Conservation (phyloP, 768 basidiomycete genomes). For the Russula vinacea region DNA sequence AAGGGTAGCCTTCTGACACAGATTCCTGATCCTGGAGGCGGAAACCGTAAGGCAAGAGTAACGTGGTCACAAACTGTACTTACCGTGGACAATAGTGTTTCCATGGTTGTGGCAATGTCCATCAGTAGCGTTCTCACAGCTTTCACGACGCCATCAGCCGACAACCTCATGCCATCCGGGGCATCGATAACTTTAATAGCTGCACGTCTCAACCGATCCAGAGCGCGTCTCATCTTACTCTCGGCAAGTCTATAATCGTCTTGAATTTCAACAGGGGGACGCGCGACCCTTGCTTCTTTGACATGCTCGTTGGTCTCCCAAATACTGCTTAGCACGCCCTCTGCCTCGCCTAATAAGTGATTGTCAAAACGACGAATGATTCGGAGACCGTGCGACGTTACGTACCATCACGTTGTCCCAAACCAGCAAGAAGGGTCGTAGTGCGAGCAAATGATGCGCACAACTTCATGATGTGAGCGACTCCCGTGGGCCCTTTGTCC, state of each 20-base stretch:
- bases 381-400: not conserved
- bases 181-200: conserved; percentile 48
- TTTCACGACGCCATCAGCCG: not conserved
- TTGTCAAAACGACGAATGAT: conserved; percentile 4
- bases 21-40: conserved; percentile 22
- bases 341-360: conserved; percentile 13
- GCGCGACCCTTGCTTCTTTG: not conserved
- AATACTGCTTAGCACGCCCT: conserved; percentile 16
- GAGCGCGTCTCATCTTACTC: conserved; percentile 55
- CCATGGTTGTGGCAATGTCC: conserved; percentile 32
- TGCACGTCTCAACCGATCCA: conserved; percentile 58
- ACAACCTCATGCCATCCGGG: conserved; percentile 1
- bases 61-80: not conserved
- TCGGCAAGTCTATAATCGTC: conserved; percentile 42
- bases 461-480: conserved; percentile 23
- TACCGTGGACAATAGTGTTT: conserved; percentile 12
- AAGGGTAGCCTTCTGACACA: conserved; percentile 40
- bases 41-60: not conserved
- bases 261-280: conserved; percentile 29
- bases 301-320: conserved; percentile 19
- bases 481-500: conserved; percentile 1
- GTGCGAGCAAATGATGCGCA: conserved; percentile 27
- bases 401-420: conserved; percentile 22
- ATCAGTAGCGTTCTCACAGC: conserved; percentile 38
- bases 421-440: conserved; percentile 12